Conservation (phyloP, 2,329 filamentous ascomycete genomes). For the Penicillium sp. region DNA sequence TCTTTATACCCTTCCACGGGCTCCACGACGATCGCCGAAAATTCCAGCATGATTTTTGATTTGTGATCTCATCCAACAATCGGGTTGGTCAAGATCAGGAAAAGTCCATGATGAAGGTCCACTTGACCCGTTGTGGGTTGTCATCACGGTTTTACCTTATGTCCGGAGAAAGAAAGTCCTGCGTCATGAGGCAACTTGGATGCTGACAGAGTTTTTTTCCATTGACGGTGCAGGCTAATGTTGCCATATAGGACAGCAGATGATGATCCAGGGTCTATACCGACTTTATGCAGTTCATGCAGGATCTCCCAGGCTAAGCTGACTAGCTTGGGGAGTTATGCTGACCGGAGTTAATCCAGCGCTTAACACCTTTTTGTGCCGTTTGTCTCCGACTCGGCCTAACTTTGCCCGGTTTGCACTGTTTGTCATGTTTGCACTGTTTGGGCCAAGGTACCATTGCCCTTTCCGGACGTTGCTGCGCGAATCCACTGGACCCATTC, state of each 20-base stretch:
- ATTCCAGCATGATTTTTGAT: background rate
- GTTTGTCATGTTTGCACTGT: background rate
- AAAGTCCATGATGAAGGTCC: background rate
- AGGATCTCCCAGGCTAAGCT: too few species aligned
- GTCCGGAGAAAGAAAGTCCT: background rate
- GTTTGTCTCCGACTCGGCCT: background rate
- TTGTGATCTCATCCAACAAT: background rate
- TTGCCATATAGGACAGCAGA: too few species aligned
- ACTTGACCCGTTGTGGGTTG: conserved; percentile 3
- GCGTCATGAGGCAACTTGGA: background rate
- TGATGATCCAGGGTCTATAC: too few species aligned
- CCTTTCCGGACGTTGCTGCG: too few species aligned
- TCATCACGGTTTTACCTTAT: conserved; percentile 5
- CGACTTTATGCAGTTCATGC: too few species aligned
- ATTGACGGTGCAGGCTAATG: too few species aligned
- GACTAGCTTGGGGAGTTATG: background rate
- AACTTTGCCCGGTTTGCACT: background rate
- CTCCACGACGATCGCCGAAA: background rate
- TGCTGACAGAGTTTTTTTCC: too few species aligned
- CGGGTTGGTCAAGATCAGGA: background rate
- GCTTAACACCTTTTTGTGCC: background rate
- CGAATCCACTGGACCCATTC: too few species aligned
- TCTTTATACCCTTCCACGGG: conserved; percentile 7
- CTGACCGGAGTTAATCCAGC: background rate
- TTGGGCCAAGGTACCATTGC: background rate